phyloP scores from a whole-genome alignment of 2,329 filamentous ascomycete species.

The Hortaea werneckii region DNA sequence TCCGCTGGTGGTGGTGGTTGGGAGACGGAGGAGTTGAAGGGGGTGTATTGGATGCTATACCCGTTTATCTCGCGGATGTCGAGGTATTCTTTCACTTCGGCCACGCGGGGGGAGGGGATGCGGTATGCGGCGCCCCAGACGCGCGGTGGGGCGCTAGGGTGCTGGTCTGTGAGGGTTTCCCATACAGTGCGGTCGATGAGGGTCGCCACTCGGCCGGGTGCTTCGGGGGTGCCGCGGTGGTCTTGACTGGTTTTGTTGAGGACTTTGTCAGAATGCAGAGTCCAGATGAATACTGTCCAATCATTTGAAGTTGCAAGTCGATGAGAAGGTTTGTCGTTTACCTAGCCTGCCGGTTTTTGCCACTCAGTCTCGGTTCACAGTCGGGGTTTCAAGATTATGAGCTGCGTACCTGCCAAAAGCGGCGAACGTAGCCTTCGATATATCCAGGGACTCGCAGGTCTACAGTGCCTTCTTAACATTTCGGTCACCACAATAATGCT shows the following conservation, averaged over 20 bases:
- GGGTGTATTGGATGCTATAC: conserved; percentile 85
- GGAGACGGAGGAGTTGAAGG: conserved; percentile 42
- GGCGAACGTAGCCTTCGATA: conserved; percentile 83
- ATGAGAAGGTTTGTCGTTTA: conserved; percentile 5
- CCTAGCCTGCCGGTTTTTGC: conserved; percentile 19
- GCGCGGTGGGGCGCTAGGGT: conserved; percentile 49
- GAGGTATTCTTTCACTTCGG: conserved; percentile 78
- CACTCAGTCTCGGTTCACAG: conserved; percentile 1
- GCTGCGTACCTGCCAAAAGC: conserved; percentile 86
- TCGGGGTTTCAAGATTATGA: neutral
- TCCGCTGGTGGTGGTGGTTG: conserved; percentile 41
- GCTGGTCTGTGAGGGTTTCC: conserved; percentile 59
- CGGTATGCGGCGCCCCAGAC: conserved; percentile 76
- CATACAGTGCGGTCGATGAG: conserved; percentile 78
- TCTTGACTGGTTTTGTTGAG: conserved; percentile 57
- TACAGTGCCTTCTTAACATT: conserved; percentile 29
- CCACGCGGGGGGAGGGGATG: conserved; percentile 72
- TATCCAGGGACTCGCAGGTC: conserved; percentile 80
- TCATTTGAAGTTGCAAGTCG: neutral
- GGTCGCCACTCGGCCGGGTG: conserved; percentile 85
- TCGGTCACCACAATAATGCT: neutral
- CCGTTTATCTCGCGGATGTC: conserved; percentile 97
- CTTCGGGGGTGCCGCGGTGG: conserved; percentile 80
- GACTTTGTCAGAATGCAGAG: neutral
- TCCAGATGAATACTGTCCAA: neutral